Evolutionary conservation across 176 grass and related monocot species (phyloP).

Genomic region (Guadua angustifolia): DNA sequence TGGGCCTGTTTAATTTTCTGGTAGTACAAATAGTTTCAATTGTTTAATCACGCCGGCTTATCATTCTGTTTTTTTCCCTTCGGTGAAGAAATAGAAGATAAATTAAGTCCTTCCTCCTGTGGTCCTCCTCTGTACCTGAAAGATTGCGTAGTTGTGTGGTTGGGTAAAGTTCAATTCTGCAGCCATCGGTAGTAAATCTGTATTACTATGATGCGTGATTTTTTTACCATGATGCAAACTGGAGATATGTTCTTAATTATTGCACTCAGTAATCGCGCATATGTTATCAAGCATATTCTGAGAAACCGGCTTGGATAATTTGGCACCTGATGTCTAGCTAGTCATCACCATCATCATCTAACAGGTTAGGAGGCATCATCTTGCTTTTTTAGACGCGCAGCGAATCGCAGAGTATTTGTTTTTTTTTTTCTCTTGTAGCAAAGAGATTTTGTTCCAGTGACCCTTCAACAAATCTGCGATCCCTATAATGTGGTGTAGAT

Average conservation of each 20-base stretch:
- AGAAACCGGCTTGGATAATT: slow-evolving; percentile 25
- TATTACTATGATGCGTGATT: background rate
- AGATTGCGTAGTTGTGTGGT: background rate
- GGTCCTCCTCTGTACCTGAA: background rate
- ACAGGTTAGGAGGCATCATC: slow-evolving; percentile 8
- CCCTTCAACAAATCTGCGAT: slow-evolving; percentile 31
- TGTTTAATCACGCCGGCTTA: slow-evolving; percentile 27
- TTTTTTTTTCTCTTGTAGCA: slow-evolving; percentile 3
- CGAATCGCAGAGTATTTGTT: slow-evolving; percentile 1
- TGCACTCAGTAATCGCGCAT: background rate
- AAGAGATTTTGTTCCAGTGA: slow-evolving; percentile 17
- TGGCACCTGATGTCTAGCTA: slow-evolving; percentile 8
- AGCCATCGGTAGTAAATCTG: background rate
- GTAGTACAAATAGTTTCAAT: background rate
- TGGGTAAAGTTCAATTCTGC: background rate
- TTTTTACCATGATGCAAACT: background rate
- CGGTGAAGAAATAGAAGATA: background rate
- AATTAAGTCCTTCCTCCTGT: background rate
- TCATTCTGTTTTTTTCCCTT: background rate
- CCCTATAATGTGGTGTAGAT: slow-evolving; percentile 2
- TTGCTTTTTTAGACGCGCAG: slow-evolving; percentile 26
- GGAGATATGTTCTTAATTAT: background rate
- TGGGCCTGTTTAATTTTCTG: background rate
- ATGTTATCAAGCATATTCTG: slow-evolving; percentile 41
- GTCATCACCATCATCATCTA: slow-evolving; percentile 7